Evolutionary conservation across 2,329 filamentous ascomycete species (phyloP).

Genomic region (Plenodomus lindquistii): DNA sequence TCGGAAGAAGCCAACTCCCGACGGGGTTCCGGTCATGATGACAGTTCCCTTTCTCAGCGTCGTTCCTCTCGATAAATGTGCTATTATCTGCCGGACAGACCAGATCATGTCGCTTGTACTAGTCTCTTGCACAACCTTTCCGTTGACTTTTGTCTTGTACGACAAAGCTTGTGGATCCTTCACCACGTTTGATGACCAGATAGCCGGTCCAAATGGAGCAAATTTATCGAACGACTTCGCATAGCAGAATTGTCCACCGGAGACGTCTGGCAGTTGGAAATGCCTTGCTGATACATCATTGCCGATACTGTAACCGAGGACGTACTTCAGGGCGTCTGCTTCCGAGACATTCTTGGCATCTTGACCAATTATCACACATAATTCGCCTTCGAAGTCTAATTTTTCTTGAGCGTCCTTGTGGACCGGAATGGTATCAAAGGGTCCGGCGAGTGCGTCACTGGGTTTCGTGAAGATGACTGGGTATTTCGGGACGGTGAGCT

Average conservation of each 20-base stretch:
- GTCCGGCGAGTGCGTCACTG: slow-evolving; percentile 6
- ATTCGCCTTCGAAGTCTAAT: slow-evolving; percentile 3
- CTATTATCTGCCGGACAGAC: slow-evolving; percentile 45
- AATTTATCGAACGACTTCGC: slow-evolving; percentile 57
- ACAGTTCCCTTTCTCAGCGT: slow-evolving; percentile 48
- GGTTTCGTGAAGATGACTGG: slow-evolving; percentile 22
- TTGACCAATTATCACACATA: slow-evolving; percentile 10
- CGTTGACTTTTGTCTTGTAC: slow-evolving; percentile 48
- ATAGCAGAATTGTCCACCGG: slow-evolving; percentile 54
- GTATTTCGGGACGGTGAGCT: slow-evolving; percentile 5
- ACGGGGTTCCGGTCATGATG: slow-evolving; percentile 52
- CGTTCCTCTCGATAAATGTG: slow-evolving; percentile 47
- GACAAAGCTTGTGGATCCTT: too few species aligned
- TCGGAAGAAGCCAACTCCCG: slow-evolving; percentile 49
- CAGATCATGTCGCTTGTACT: slow-evolving; percentile 48
- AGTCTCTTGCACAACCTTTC: slow-evolving; percentile 47
- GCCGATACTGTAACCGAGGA: slow-evolving; percentile 37
- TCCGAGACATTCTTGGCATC: slow-evolving; percentile 11
- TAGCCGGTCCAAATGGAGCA: slow-evolving; percentile 53
- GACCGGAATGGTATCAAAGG: slow-evolving; percentile 7
- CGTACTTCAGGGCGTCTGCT: slow-evolving; percentile 52
- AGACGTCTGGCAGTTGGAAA: slow-evolving; percentile 43
- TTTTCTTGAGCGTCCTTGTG: too few species aligned
- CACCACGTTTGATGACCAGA: too few species aligned
- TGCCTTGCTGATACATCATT: slow-evolving; percentile 18